Evolutionary conservation across 1,284 basidiomycete genomes (phyloP).

Genomic region (Leccinum ponderosum): DNA sequence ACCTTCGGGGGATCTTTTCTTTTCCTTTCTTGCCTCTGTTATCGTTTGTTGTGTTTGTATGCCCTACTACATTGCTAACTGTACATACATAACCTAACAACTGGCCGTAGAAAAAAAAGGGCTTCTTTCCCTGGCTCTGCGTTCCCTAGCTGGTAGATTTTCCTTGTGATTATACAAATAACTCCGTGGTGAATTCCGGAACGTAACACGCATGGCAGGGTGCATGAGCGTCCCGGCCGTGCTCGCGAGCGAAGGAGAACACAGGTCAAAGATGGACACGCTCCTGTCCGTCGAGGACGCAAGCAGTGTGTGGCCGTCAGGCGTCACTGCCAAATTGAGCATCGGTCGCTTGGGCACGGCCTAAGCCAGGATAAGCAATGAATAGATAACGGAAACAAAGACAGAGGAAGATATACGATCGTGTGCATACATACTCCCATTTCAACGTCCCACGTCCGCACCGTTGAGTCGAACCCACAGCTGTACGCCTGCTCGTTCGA

Average conservation of each 20-base stretch:
- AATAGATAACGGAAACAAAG: background rate
- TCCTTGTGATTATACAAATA: background rate
- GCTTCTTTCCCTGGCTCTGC: background rate
- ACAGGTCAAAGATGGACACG: conserved; percentile 67
- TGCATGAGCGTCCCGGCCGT: conserved; percentile 60
- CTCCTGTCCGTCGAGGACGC: conserved; percentile 71
- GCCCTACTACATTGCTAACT: background rate
- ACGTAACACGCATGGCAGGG: conserved; percentile 45
- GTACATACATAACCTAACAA: background rate
- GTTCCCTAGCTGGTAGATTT: background rate
- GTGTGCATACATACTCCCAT: conserved; percentile 66
- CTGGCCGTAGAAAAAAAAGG: background rate
- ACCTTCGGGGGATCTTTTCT: too few species aligned
- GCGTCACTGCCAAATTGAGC: conserved; percentile 53
- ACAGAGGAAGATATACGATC: conserved; percentile 37
- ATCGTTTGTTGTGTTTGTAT: background rate
- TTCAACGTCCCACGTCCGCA: conserved; percentile 73
- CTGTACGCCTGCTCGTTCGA: conserved; percentile 52
- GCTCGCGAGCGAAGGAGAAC: conserved; percentile 43
- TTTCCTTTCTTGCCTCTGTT: background rate
- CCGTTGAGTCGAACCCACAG: conserved; percentile 76
- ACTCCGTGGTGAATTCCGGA: background rate
- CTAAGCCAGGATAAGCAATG: conserved; percentile 37
- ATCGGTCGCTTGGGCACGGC: conserved; percentile 70
- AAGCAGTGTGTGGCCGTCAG: conserved; percentile 46